Base-by-base conservation (phyloP, 768 basidiomycete species). In the Hypholoma fasciculare region DNA sequence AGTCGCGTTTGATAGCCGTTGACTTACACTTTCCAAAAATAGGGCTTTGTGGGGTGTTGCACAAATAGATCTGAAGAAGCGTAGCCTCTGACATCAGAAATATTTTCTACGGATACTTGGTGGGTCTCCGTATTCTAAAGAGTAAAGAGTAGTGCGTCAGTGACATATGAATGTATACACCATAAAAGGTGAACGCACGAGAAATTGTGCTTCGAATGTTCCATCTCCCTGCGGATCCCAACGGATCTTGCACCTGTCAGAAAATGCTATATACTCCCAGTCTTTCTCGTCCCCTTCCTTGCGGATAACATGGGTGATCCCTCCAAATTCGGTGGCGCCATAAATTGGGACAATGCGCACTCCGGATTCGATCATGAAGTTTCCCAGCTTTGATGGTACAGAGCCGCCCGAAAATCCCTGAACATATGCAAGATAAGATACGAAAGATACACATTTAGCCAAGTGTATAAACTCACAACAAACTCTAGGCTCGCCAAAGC, bases 41-140 rank as follows among this genome's bases (percentile, higher is more conserved):
- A 63, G 9, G 69, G 54, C 17, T 77, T 75, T 16, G 72, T 76
- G 0, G 82, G 78, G 59, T 83, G 82, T n/a, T 65, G 70, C 42
- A 71, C 57, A 57, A 77, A 79, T 2, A 79, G 65, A 64, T 82
- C 81, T 1, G 72, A 73, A 9, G 76, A 78, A 1, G 72, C 74
- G 48, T 80, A 81, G 13, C 80, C 80, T 38, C 59, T 64, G 4
- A 67, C 67, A 58, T 74, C 72, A 6, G 60, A 43, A n/a, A 76
- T 46, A 40, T 82, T 79, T 43, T 78, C 72, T 1, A 76, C 67
- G 0, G 76, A 57, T 1, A 72, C 49, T 9, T 69, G 66, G 58
- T 78, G 74, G 0, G 58, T 71, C 16, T 71, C 62, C 8, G 51
- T 62, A 12, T 67, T 69, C 77, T 77, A 23, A 4, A 26, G 23